Percentiles rank a stretch among this genome's conserved stretches.
phyloP scores from a whole-genome alignment of 2,329 filamentous ascomycete genomes.

The Leptodontidium sp. region DNA sequence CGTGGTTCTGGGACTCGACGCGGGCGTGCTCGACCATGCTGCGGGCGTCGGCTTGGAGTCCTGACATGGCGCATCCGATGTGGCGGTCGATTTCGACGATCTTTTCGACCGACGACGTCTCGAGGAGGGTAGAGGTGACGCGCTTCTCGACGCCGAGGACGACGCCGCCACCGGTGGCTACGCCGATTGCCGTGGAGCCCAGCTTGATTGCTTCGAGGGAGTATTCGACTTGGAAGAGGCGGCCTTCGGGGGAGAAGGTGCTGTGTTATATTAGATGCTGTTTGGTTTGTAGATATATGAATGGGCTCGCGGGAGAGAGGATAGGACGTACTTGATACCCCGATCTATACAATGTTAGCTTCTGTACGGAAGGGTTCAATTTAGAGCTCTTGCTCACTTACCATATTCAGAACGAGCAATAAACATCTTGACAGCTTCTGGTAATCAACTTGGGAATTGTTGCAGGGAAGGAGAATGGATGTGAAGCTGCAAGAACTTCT shows the following conservation, averaged over 20 bases:
- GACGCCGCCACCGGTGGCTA: slow-evolving; percentile 93
- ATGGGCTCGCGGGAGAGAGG: not conserved
- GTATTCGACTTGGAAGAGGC: slow-evolving; percentile 99
- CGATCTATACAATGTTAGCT: slow-evolving; percentile 72
- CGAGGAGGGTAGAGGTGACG: slow-evolving; percentile 95
- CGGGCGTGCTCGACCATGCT: slow-evolving; percentile 98
- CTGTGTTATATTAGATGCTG: slow-evolving; percentile 55
- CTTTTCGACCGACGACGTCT: slow-evolving; percentile 98
- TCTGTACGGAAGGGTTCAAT: slow-evolving; percentile 37
- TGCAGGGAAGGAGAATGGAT: slow-evolving; percentile 16
- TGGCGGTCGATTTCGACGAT: slow-evolving; percentile 99
- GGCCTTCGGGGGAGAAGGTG: slow-evolving; percentile 99
- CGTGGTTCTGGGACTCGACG: slow-evolving; percentile 95
- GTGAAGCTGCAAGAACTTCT: slow-evolving; percentile 27
- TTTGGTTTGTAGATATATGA: not conserved
- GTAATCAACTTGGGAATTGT: slow-evolving; percentile 11
- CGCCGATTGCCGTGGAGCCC: slow-evolving; percentile 96
- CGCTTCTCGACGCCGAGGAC: slow-evolving; percentile 99
- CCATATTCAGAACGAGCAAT: slow-evolving; percentile 99
- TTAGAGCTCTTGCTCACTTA: slow-evolving; percentile 56
- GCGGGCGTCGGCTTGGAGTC: slow-evolving; percentile 94
- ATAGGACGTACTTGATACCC: slow-evolving; percentile 86
- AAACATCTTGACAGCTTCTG: slow-evolving; percentile 75
- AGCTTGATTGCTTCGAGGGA: slow-evolving; percentile 99
- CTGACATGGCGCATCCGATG: slow-evolving; percentile 98